Conservation (phyloP, 2,329 filamentous ascomycete genomes). For the Fusarium sp. region DNA sequence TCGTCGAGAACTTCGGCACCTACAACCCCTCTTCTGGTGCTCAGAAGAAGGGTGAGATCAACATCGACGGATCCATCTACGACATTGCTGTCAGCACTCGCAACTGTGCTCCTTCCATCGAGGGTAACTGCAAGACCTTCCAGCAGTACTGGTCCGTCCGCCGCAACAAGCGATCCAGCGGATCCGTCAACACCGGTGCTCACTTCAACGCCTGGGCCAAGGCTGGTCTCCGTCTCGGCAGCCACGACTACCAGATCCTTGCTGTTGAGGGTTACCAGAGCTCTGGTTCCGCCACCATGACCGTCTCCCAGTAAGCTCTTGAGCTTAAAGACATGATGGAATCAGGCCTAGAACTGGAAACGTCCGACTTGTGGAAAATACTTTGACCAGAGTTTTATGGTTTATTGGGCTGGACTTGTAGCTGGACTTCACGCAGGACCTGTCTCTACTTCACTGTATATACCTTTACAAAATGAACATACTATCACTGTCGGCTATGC, state of each 20-base stretch:
- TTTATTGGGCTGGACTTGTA: constrained; percentile 15
- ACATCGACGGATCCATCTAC: constrained; percentile 53
- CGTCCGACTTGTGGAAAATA: too few species aligned
- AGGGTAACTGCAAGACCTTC: constrained; percentile 60
- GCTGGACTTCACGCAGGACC: constrained; percentile 3
- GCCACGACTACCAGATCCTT: constrained; percentile 65
- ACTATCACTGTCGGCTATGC: neutral
- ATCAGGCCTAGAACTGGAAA: neutral
- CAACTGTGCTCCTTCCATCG: constrained; percentile 59
- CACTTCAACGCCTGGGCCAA: constrained; percentile 66
- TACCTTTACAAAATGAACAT: constrained; percentile 20
- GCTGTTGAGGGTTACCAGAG: constrained; percentile 66
- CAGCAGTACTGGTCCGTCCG: constrained; percentile 66
- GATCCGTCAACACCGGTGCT: constrained; percentile 61
- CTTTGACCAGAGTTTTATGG: neutral
- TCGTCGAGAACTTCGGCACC: constrained; percentile 53
- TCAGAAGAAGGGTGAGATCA: constrained; percentile 51
- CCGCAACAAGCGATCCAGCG: constrained; percentile 60
- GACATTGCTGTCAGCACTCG: constrained; percentile 53
- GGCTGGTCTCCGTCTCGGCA: constrained; percentile 61
- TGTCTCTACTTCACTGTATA: constrained; percentile 19
- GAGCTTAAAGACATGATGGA: neutral
- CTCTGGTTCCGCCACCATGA: constrained; percentile 61
- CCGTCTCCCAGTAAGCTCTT: constrained; percentile 47
- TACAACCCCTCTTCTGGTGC: constrained; percentile 51